Conservation (phyloP, 768 basidiomycete genomes). For the Leccinum olivaceopallidum region DNA sequence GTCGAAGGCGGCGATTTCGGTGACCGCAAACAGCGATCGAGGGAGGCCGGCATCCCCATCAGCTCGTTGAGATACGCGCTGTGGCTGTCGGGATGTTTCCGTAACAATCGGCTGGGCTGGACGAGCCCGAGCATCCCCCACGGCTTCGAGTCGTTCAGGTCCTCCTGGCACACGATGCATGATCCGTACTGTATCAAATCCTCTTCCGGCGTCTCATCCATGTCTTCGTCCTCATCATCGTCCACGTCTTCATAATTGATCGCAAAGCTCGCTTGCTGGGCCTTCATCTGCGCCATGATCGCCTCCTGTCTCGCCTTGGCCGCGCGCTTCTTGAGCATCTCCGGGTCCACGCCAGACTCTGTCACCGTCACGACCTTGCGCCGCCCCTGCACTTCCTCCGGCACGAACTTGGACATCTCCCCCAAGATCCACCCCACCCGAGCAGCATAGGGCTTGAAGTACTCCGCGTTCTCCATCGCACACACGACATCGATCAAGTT, state of each 20-base stretch:
- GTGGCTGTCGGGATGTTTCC: constrained; percentile 72
- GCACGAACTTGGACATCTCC: constrained; percentile 54
- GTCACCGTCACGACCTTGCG: constrained; percentile 44
- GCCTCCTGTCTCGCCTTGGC: constrained; percentile 91
- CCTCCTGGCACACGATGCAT: constrained; percentile 99
- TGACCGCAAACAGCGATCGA: constrained; percentile 54
- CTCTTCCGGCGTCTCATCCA: constrained; percentile 45
- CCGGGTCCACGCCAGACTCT: constrained; percentile 46
- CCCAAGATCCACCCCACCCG: constrained; percentile 77
- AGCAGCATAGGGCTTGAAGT: constrained; percentile 69
- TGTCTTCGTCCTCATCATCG: constrained; percentile 59
- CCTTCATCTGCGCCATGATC: constrained; percentile 95
- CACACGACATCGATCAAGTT: constrained; percentile 74
- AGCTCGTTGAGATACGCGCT: constrained; percentile 68
- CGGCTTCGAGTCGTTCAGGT: constrained; percentile 65
- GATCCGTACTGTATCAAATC: constrained; percentile 66
- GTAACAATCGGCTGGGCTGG: constrained; percentile 84
- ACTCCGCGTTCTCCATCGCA: constrained; percentile 73
- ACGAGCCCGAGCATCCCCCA: constrained; percentile 88
- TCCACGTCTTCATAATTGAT: constrained; percentile 77
- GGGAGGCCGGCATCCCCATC: constrained; percentile 56
- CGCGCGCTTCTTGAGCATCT: constrained; percentile 76
- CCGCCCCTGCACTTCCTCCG: constrained; percentile 53
- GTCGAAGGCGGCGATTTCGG: constrained; percentile 30
- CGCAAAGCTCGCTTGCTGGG: constrained; percentile 86